Evolutionary conservation across 257 asterid species (phyloP).

Genomic region (Parsonsia alboflavescens): DNA sequence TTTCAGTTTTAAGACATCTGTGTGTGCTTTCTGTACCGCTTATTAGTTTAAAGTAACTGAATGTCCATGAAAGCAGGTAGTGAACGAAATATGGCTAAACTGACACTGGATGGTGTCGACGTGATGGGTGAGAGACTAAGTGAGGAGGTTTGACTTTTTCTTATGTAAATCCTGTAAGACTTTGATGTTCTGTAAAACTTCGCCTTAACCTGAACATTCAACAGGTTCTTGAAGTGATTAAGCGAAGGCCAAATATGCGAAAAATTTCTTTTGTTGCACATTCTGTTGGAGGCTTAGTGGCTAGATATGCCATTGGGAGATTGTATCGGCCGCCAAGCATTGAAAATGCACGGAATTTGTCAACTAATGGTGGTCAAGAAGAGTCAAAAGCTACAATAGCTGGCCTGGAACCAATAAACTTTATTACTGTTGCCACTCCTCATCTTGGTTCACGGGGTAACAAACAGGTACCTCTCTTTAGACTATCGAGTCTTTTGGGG

Average conservation of each 20-base stretch:
- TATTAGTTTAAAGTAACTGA: background rate
- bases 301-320: conserved; percentile 89
- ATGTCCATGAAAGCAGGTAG: conserved; percentile 60
- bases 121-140: conserved; percentile 95
- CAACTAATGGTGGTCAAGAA: conserved; percentile 31
- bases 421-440: conserved; percentile 91
- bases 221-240: conserved; percentile 75
- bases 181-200: conserved; percentile 12
- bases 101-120: conserved; percentile 92
- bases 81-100: conserved; percentile 65
- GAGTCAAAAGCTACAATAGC: conserved; percentile 71
- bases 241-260: conserved; percentile 56
- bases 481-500: too few species aligned
- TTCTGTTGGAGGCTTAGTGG: conserved; percentile 99
- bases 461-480: conserved; percentile 64
- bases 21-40: too few species aligned
- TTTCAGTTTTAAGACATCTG: background rate
- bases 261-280: conserved; percentile 91
- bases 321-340: conserved; percentile 49
- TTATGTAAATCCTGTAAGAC: background rate
- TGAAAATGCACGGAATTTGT: conserved; percentile 37
- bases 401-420: conserved; percentile 76
- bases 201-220: conserved; percentile 24
- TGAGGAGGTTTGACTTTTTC: conserved; percentile 58
- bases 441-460: conserved; percentile 99